phyloP scores from a whole-genome alignment of 345 rosid genomes.

The Bretschneidera sinensis region DNA sequence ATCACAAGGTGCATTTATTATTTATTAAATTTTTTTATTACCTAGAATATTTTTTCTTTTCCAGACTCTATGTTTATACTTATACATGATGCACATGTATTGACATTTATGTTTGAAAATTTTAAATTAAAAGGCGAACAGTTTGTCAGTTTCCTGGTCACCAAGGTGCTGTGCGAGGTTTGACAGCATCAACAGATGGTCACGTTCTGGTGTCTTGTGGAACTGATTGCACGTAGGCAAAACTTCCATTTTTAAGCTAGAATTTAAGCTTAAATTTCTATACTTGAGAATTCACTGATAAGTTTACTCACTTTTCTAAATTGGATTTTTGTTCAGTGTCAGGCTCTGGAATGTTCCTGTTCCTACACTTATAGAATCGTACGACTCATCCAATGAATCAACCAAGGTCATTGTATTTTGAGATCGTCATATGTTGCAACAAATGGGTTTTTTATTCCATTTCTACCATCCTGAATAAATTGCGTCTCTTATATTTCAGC shows the following conservation, averaged over 20 bases:
- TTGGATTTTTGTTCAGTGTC: conserved; percentile 45
- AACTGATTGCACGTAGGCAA: conserved; percentile 74
- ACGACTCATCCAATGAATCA: conserved; percentile 30
- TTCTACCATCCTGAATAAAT: conserved; percentile 20
- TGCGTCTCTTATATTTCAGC: conserved; percentile 40
- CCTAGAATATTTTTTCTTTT: no score
- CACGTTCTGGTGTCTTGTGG: conserved; percentile 76
- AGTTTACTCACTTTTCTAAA: neutral
- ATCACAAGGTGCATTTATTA: no score
- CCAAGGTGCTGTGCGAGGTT: conserved; percentile 88
- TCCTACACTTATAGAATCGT: conserved; percentile 51
- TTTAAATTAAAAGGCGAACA: conserved; percentile 56
- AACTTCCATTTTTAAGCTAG: neutral
- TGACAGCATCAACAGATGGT: conserved; percentile 90
- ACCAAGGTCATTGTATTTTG: conserved; percentile 43
- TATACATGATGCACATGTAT: neutral
- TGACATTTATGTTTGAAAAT: conserved; percentile 12
- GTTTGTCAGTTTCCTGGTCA: conserved; percentile 91
- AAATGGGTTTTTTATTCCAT: neutral
- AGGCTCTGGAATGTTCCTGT: conserved; percentile 94
- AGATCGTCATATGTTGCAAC: neutral
- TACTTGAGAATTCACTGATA: neutral
- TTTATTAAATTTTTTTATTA: no score
- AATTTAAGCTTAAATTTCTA: neutral
- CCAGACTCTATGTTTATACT: neutral